Base-by-base conservation (phyloP, 2,329 filamentous ascomycete species). In the Aspergillus clavatus region DNA sequence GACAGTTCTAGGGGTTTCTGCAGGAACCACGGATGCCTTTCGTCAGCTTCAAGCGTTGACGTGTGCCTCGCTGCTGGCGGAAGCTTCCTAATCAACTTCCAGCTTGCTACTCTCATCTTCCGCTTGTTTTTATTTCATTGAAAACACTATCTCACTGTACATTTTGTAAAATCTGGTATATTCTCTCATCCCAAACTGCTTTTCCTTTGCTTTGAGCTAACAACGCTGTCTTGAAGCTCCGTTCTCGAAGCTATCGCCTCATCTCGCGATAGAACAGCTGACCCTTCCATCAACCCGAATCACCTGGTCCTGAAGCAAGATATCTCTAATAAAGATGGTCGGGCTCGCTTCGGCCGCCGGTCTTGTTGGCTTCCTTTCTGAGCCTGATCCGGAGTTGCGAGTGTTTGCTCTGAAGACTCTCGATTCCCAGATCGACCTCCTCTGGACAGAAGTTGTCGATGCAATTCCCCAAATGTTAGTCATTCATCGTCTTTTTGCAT, bases 381-480 rank as follows among this genome's bases (percentile, higher is more conserved):
- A 98, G 67, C 89, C 94, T 60, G 93, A 97, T 72, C 81, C 87
- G 46, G 89, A 95, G 71, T 83, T 98, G 70, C 90, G 89, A 77
- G 83, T 91, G 59, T 98, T 96, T 68, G 93, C 93, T 55, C 79
- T 98, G 57, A 87, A 95, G 74, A 90, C 88, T 57, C 81, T 98
- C 63, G 95, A 98, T 72, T 87, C 93, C 60, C 87, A 97, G 65
- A 95, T 98, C 61, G 90, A 97, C 70, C 86, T 91, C 53, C 82
- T 98, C 58, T 98, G 93, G 93, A 94, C 90, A 51, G 93, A 98
- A 72, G 90, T 98, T 53, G 91, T 93, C 42, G 88, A 86, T 46
- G 86, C 89, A 48, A 81, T 98, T 63, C 89, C 86, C 63, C 85
- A 95, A 72, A 96, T 98, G 91, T 96, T 79, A 72, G 82, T 72